Conservation (phyloP, 2,329 filamentous ascomycete species). For the Geosmithia morbida region DNA sequence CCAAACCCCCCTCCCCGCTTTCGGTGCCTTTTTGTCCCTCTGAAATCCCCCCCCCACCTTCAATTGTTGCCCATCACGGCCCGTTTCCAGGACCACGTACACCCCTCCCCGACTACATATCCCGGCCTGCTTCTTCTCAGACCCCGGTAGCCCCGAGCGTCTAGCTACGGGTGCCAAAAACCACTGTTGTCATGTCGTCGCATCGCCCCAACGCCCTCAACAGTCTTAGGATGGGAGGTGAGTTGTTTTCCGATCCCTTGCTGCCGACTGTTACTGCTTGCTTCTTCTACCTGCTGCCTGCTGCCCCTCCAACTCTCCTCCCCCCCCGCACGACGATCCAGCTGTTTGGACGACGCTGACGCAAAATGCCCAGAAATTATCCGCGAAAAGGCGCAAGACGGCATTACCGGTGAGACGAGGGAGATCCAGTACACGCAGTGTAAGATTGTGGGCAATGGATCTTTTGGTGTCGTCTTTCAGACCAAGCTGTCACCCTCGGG, state of each 20-base stretch:
- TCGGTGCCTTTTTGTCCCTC: neutral
- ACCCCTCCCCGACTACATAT: slow-evolving; percentile 12
- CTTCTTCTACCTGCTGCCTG: neutral
- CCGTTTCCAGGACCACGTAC: slow-evolving; percentile 11
- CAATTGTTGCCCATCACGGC: slow-evolving; percentile 20
- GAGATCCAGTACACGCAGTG: slow-evolving; percentile 98
- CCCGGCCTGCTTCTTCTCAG: slow-evolving; percentile 8
- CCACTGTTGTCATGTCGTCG: slow-evolving; percentile 55
- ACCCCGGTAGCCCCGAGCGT: slow-evolving; percentile 11
- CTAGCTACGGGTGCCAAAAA: slow-evolving; percentile 10
- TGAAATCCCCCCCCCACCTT: neutral
- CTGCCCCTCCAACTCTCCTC: neutral
- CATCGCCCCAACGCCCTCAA: slow-evolving; percentile 83
- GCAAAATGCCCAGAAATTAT: slow-evolving; percentile 61
- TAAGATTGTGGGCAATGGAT: slow-evolving; percentile 98
- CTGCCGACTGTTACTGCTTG: too few relatives aligned
- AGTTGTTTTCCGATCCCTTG: slow-evolving; percentile 21
- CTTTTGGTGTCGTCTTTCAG: slow-evolving; percentile 97
- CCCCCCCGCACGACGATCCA: neutral
- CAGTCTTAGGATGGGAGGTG: slow-evolving; percentile 91
- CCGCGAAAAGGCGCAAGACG: slow-evolving; percentile 97
- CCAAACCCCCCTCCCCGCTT: neutral
- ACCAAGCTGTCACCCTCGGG: slow-evolving; percentile 96
- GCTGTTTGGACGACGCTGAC: neutral
- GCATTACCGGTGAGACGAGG: slow-evolving; percentile 87